Evolutionary conservation across 441 rosid species (phyloP).

Genomic region (Eutrema salsugineum): DNA sequence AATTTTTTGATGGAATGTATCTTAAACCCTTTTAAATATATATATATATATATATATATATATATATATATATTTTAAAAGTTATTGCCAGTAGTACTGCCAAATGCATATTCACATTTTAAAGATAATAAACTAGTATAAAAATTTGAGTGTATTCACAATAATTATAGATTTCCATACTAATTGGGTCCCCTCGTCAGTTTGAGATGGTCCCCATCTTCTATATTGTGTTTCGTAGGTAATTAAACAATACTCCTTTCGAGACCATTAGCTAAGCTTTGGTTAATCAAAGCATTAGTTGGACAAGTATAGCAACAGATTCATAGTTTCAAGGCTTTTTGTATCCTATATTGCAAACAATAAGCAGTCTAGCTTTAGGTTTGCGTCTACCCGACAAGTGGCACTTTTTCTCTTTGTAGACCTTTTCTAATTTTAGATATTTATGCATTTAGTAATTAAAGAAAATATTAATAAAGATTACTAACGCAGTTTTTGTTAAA

Average conservation of each 20-base stretch:
- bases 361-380: slow-evolving; percentile 4
- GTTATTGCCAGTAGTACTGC: neutral
- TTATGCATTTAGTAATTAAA: neutral
- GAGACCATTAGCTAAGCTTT: neutral
- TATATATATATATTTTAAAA: no score
- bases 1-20: no score
- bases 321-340: slow-evolving; percentile 21
- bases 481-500: no score
- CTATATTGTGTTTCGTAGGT: neutral
- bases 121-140: neutral
- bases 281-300: slow-evolving; percentile 15
- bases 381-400: slow-evolving; percentile 23
- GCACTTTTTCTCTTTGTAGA: neutral
- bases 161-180: neutral
- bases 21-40: neutral
- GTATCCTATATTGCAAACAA: slow-evolving; percentile 24
- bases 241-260: slow-evolving; percentile 11
- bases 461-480: no score
- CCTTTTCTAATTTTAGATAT: neutral
- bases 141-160: neutral
- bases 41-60: no score
- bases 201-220: slow-evolving; percentile 10
- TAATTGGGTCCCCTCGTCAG: neutral
- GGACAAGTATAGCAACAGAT: neutral
- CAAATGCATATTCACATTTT: neutral